phyloP scores from a whole-genome alignment of 2,329 filamentous ascomycete genomes.

The Massarina eburnea region DNA sequence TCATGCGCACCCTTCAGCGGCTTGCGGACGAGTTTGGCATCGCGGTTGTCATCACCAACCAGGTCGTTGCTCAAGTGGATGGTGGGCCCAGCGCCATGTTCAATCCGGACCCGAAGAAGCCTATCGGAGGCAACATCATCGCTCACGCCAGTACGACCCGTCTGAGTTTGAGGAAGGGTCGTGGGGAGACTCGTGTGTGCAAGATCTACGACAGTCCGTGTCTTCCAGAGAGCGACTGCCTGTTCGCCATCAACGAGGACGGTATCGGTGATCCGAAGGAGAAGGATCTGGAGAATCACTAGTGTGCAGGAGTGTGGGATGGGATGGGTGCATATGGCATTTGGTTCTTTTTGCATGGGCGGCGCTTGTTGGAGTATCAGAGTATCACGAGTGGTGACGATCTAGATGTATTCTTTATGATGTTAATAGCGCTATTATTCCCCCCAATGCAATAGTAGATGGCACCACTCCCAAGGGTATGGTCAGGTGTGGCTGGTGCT shows the following conservation, averaged over 20 bases:
- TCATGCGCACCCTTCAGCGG: slow-evolving; percentile 80
- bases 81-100: slow-evolving; percentile 97
- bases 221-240: slow-evolving; percentile 90
- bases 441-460: background rate
- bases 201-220: slow-evolving; percentile 99
- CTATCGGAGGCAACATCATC: slow-evolving; percentile 98
- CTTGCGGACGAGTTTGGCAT: slow-evolving; percentile 85
- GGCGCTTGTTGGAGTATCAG: slow-evolving; percentile 13
- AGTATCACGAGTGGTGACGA: slow-evolving; percentile 10
- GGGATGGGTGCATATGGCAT: background rate
- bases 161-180: slow-evolving; percentile 91
- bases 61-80: slow-evolving; percentile 97
- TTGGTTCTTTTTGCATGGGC: slow-evolving; percentile 14
- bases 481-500: slow-evolving; percentile 6
- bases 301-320: slow-evolving; percentile 10
- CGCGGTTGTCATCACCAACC: slow-evolving; percentile 97
- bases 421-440: background rate
- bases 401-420: background rate
- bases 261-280: slow-evolving; percentile 94
- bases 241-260: slow-evolving; percentile 97
- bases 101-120: slow-evolving; percentile 98
- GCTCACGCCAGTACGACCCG: slow-evolving; percentile 95
- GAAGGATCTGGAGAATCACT: slow-evolving; percentile 90
- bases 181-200: slow-evolving; percentile 92
- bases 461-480: background rate